Evolutionary conservation across 768 basidiomycete species (phyloP).

Genomic region (Lactarius vividus): DNA sequence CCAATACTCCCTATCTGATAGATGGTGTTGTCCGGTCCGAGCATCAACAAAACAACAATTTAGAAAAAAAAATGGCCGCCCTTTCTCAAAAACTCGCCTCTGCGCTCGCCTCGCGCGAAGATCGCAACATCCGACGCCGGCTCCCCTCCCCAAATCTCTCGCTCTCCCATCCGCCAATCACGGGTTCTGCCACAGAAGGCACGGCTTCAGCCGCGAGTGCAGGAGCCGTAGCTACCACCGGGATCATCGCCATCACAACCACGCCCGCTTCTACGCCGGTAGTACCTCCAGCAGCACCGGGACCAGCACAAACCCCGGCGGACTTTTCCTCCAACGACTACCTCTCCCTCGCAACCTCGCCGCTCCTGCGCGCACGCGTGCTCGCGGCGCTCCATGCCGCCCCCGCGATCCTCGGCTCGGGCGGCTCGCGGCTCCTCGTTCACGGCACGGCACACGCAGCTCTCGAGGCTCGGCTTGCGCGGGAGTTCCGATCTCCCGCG

Average conservation of each 20-base stretch:
- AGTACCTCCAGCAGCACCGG: background rate
- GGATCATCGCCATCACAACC: background rate
- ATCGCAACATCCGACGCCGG: conserved; percentile 64
- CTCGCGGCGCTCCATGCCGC: conserved; percentile 48
- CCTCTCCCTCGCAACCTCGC: conserved; percentile 71
- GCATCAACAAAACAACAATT: no score
- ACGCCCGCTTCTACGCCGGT: background rate
- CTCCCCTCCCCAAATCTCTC: conserved; percentile 51
- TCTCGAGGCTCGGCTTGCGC: conserved; percentile 66
- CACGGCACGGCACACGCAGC: conserved; percentile 66
- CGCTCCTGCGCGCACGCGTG: conserved; percentile 54
- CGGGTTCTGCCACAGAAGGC: no score
- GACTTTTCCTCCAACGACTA: conserved; percentile 95
- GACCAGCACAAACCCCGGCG: conserved; percentile 30
- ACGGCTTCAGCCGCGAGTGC: background rate
- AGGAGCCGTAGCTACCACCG: background rate
- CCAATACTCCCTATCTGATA: background rate
- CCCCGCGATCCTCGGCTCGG: conserved; percentile 75
- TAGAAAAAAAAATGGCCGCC: conserved; percentile 31
- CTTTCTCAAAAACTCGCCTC: conserved; percentile 43
- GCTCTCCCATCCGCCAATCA: background rate
- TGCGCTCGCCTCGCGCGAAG: conserved; percentile 62
- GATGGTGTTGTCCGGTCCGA: background rate
- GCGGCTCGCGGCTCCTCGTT: conserved; percentile 84
- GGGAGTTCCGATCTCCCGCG: conserved; percentile 59